Base-by-base conservation (phyloP, 1,139 yeast genomes). In the Candida sp. region DNA sequence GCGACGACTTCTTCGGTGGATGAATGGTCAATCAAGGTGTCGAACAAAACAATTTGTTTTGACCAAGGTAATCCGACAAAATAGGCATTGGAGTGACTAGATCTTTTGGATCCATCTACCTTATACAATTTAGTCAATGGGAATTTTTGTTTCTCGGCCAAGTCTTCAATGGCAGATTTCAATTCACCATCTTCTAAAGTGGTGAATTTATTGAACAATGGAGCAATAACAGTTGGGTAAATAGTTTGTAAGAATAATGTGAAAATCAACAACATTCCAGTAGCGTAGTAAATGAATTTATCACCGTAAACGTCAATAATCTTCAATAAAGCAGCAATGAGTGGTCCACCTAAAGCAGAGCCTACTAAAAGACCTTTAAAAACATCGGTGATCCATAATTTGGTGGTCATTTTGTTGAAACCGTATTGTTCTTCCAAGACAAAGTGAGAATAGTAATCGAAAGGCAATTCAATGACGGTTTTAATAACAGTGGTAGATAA, bases 11-110 rank as follows among this genome's bases (percentile, higher is more conserved):
- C 96, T 40, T 78, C 79, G 30, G 81, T 78, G 30, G 90, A 70
- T 29, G 91, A 83, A 45, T 87, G 86, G 48, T 87, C 83, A 52
- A 93, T 84, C 66, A 93, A 77, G 6, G 98, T 93, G 57, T 93
- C 99, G 61, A 75, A 93, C 43, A 93, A 77, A 40, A 93, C 98
- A 66, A 93, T 93, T 64, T 91, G 93, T 67, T 93, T 93, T 45
- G 90, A 84, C 95, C 97, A 91, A 38, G 99, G 99, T 56, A 93
- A 75, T 5, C 99, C 99, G 53, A 87, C 82, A 61, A 93, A 93
- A 64, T 88, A 93, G 37, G 99, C 99, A 60, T 93, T 93, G 5
- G 98, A 91, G 66, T 93, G 99, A 11, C 96, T 82, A 1, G 97
- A 88, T 68, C 98, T 85, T 63, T 86, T 88, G 40, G 98, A 91